phyloP scores from a whole-genome alignment of 805 yeast species.

The Cyberlindnera maritima region DNA sequence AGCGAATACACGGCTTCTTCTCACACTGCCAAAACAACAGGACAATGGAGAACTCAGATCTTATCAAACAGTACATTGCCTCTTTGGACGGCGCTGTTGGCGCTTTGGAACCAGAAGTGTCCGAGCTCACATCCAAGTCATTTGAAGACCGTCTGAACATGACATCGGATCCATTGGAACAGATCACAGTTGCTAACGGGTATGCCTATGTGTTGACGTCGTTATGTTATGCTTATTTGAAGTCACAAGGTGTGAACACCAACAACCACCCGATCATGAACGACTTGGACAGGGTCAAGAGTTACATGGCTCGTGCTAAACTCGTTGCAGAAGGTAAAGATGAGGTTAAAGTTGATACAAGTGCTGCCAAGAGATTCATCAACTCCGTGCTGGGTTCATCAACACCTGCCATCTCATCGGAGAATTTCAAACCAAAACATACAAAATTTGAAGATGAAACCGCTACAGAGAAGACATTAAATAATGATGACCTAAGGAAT shows the following conservation, averaged over 20 bases:
- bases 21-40: too few species aligned
- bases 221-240: slow-evolving; percentile 55
- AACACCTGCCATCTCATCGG: slow-evolving; percentile 54
- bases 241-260: slow-evolving; percentile 55
- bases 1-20: too few species aligned
- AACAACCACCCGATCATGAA: slow-evolving; percentile 59
- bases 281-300: slow-evolving; percentile 63
- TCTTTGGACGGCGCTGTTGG: slow-evolving; percentile 38
- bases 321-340: slow-evolving; percentile 21
- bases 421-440: slow-evolving; percentile 53
- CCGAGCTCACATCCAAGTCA: slow-evolving; percentile 36
- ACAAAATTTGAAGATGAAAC: slow-evolving; percentile 42
- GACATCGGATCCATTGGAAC: slow-evolving; percentile 26
- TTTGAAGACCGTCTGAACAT: slow-evolving; percentile 36
- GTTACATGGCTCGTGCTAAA: slow-evolving; percentile 59
- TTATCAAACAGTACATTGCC: slow-evolving; percentile 38
- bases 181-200: slow-evolving; percentile 20
- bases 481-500: slow-evolving; percentile 4
- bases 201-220: slow-evolving; percentile 47
- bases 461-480: too few species aligned
- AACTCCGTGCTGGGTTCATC: slow-evolving; percentile 37
- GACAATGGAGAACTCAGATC: slow-evolving; percentile 49
- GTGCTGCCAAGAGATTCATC: slow-evolving; percentile 46
- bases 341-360: slow-evolving; percentile 28
- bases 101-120: slow-evolving; percentile 34